Evolutionary conservation across 805 yeast species (phyloP).

Genomic region (Candida maesae): DNA sequence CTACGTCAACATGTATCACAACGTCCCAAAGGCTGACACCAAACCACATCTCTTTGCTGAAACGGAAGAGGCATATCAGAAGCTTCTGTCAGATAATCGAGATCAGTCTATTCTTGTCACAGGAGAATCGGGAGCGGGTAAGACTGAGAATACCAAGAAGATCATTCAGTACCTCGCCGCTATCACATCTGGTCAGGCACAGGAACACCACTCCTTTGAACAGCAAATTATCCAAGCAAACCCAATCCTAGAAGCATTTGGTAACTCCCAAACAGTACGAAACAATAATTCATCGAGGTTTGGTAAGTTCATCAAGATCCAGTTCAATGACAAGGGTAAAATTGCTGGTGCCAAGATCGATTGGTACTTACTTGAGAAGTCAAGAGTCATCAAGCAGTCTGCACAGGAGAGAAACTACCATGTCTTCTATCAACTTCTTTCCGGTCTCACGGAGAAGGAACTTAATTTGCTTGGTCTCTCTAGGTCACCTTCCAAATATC

Average conservation of each 20-base stretch:
- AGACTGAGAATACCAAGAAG: constrained; percentile 94
- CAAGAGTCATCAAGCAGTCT: constrained; percentile 81
- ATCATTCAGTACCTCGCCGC: constrained; percentile 89
- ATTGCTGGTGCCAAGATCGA: constrained; percentile 90
- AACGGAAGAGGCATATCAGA: constrained; percentile 81
- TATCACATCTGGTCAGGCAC: constrained; percentile 44
- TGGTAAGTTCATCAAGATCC: constrained; percentile 92
- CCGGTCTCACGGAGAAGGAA: constrained; percentile 55
- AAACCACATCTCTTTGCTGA: constrained; percentile 91
- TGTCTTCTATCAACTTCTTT: constrained; percentile 80
- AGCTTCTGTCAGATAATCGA: constrained; percentile 59
- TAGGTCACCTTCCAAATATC: constrained; percentile 38
- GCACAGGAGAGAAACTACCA: constrained; percentile 86
- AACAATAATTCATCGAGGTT: constrained; percentile 94
- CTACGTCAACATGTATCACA: constrained; percentile 53
- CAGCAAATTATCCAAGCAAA: constrained; percentile 86
- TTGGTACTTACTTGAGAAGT: constrained; percentile 90
- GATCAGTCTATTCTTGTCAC: constrained; percentile 95
- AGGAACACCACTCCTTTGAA: constrained; percentile 51
- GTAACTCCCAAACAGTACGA: constrained; percentile 93
- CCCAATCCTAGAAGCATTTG: constrained; percentile 93
- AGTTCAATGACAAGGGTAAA: constrained; percentile 57
- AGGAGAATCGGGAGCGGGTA: constrained; percentile 99
- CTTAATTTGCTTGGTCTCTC: constrained; percentile 44
- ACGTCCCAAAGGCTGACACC: constrained; percentile 38